phyloP scores from a whole-genome alignment of 192 early-diverging fungal genomes.

The Coemansia sp. region DNA sequence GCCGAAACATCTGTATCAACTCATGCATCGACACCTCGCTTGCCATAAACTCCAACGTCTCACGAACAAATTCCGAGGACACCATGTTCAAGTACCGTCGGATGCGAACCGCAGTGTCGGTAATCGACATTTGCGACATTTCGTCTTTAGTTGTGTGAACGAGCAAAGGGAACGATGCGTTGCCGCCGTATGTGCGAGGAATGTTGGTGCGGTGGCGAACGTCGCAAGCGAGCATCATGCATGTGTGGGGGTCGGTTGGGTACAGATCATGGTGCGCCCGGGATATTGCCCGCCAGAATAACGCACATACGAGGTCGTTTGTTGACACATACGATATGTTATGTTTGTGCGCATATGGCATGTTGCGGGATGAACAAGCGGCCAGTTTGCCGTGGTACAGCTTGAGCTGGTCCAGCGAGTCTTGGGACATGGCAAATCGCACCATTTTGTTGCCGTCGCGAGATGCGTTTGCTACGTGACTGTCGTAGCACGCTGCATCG shows the following conservation, averaged over 20 bases:
- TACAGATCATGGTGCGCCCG: slow-evolving; percentile 16
- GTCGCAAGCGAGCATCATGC: slow-evolving; percentile 44
- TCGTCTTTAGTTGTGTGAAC: slow-evolving; percentile 23
- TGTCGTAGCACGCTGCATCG: too few relatives aligned
- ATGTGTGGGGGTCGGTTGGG: slow-evolving; percentile 33
- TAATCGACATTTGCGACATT: slow-evolving; percentile 16
- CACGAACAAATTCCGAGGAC: slow-evolving; percentile 8
- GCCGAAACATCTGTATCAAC: slow-evolving; percentile 26
- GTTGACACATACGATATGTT: slow-evolving; percentile 27
- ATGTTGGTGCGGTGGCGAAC: slow-evolving; percentile 25
- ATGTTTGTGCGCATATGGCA: slow-evolving; percentile 2
- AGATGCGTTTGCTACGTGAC: neutral
- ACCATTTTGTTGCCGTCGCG: neutral
- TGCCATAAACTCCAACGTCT: slow-evolving; percentile 22
- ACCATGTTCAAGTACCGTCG: slow-evolving; percentile 16
- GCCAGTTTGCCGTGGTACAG: slow-evolving; percentile 9
- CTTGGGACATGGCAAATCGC: slow-evolving; percentile 14
- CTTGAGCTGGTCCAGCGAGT: slow-evolving; percentile 16
- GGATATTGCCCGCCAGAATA: slow-evolving; percentile 44
- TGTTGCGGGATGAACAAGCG: slow-evolving; percentile 5
- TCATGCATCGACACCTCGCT: slow-evolving; percentile 7
- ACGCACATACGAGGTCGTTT: slow-evolving; percentile 27
- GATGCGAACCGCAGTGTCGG: slow-evolving; percentile 38
- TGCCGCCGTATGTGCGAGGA: slow-evolving; percentile 29
- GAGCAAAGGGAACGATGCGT: slow-evolving; percentile 37